Conservation (phyloP, 768 basidiomycete genomes). For the Exsudoporus frostii region DNA sequence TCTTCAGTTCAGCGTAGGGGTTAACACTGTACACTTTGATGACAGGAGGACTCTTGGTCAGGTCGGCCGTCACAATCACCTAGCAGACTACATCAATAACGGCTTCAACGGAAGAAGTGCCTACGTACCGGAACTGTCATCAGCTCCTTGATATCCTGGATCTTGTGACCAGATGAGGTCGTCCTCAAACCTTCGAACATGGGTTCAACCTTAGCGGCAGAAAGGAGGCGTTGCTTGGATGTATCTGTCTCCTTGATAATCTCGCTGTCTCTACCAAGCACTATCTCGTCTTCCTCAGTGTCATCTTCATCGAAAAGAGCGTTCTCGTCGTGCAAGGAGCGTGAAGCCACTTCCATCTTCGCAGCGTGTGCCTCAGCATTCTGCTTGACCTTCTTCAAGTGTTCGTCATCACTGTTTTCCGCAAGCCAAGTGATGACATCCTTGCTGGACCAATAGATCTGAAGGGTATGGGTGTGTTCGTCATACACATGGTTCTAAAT, state of each 20-base stretch:
- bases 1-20: slow-evolving; percentile 69
- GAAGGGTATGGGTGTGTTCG: slow-evolving; percentile 87
- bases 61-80: slow-evolving; percentile 93
- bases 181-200: slow-evolving; percentile 80
- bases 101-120: neutral
- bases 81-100: slow-evolving; percentile 28
- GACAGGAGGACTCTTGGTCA: slow-evolving; percentile 94
- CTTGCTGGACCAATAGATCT: slow-evolving; percentile 93
- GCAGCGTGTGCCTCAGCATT: slow-evolving; percentile 87
- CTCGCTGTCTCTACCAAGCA: slow-evolving; percentile 57
- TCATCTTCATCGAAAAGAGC: slow-evolving; percentile 90
- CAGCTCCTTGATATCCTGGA: slow-evolving; percentile 91
- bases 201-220: slow-evolving; percentile 71
- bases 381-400: slow-evolving; percentile 91
- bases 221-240: slow-evolving; percentile 75
- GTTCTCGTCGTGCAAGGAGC: slow-evolving; percentile 81
- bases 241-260: slow-evolving; percentile 47
- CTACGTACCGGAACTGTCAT: slow-evolving; percentile 86
- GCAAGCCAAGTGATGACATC: slow-evolving; percentile 96
- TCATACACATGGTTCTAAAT: slow-evolving; percentile 90
- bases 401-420: slow-evolving; percentile 94
- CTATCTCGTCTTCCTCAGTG: slow-evolving; percentile 74
- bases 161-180: slow-evolving; percentile 78
- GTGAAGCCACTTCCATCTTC: slow-evolving; percentile 88
- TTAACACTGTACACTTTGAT: slow-evolving; percentile 97